These are phyloP conservation scores for Solanum phureja DNA, from an alignment of 257 asterid genomes.

Conservation along the genomic window DNA sequence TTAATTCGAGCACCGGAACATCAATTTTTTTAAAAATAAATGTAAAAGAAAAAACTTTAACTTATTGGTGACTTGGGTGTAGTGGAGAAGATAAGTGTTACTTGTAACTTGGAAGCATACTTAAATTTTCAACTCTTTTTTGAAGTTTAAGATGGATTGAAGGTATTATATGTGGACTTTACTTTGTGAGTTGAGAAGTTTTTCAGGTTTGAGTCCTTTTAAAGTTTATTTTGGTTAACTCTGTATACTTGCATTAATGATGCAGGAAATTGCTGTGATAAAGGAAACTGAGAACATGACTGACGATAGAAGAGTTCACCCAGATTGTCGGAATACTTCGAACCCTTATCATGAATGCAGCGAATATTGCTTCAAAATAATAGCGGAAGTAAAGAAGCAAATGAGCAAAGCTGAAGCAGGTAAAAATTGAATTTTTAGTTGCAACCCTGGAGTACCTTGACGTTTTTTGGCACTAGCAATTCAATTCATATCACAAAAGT, in stretches of 20 bases:
- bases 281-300: slow-evolving; percentile 14
- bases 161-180: neutral
- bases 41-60: neutral
- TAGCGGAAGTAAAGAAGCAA: slow-evolving; percentile 42
- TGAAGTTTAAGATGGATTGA: neutral
- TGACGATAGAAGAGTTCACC: slow-evolving; percentile 51
- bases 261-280: neutral
- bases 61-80: neutral
- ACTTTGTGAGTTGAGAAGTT: neutral
- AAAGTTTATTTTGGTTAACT: neutral
- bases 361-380: slow-evolving; percentile 53
- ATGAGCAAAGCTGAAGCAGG: slow-evolving; percentile 23
- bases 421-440: neutral
- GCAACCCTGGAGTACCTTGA: neutral
- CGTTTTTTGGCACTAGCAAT: neutral
- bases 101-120: neutral
- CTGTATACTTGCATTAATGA: neutral
- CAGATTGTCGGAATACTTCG: slow-evolving; percentile 58
- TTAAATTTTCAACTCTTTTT: neutral
- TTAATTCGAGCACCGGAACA: neutral
- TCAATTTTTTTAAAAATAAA: neutral
- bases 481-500: neutral
- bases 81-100: neutral
- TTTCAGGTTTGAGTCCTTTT: neutral
- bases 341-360: slow-evolving; percentile 63